Base-by-base conservation (phyloP, 352 stramenopile genomes). In the Phytophthora meadii region DNA sequence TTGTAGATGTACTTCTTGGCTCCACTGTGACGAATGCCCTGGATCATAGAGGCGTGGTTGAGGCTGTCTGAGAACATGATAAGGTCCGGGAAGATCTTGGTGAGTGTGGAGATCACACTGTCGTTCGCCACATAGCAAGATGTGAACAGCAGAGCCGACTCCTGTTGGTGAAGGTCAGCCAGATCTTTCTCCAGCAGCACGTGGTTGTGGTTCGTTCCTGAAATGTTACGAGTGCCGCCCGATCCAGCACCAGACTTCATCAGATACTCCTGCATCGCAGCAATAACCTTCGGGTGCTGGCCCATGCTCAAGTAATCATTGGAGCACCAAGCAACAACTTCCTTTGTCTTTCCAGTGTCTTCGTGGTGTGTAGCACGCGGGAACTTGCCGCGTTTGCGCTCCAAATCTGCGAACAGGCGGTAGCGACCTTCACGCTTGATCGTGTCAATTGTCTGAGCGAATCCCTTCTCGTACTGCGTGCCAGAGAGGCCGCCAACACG, bases 241-340 rank as follows among this genome's bases (percentile, higher is more conserved):
- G 87, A 88, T 25, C 90, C 90, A 17, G 83, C 88, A 17, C 90
- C 90, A 0, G 81, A 90, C 77, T 94, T 89, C 49, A 90, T 68
- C 3, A 96, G 61, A 49, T 86, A 94, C 46, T 91, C 76, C 39
- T 95, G 79, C 88, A 97, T 96, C 7, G 90, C 81, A 0, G 58
- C 71, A 40, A 97, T 78, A 14, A 97, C 90, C 61, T 89, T 92
- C 3, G 89, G 89, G 71, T 97, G 75, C 65, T 97, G 89, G 9
- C 90, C 89, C 90, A 97, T 97, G 60, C 84, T 89, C 46, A 97
- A 48, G 65, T 97, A 97, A 71, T 97, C 89, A 61, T 97, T 97
- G 15, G 71, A 88, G 82, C 90, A 97, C 89, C 89, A 97, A 17
- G 84, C 87, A 10, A 95, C 82, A 19, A 97, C 88, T 61, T 94